Evolutionary conservation across 192 early-diverging fungal species (phyloP).

Genomic region (Rhizoclosmatium sp.): DNA sequence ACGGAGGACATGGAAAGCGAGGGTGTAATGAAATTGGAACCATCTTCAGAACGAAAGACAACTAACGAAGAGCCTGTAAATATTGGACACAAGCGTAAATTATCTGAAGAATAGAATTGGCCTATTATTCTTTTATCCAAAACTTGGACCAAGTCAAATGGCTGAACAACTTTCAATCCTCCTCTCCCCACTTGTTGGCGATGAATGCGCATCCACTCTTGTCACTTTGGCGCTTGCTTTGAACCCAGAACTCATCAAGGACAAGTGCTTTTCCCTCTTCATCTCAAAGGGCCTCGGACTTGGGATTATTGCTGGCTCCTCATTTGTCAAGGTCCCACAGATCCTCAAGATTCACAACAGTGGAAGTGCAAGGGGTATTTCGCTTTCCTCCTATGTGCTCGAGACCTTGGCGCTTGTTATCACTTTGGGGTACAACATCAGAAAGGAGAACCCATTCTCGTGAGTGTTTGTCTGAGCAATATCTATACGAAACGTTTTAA

Average conservation of each 20-base stretch:
- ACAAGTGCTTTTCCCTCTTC: slow-evolving; percentile 79
- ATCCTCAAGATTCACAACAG: slow-evolving; percentile 86
- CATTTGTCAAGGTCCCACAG: slow-evolving; percentile 94
- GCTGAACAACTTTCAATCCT: not conserved
- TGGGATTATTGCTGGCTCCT: slow-evolving; percentile 90
- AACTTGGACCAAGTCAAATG: too few species aligned
- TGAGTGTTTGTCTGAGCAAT: slow-evolving; percentile 39
- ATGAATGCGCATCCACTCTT: slow-evolving; percentile 77
- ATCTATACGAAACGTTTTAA: not conserved
- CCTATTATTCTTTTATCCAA: too few species aligned
- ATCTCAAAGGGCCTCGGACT: slow-evolving; percentile 92
- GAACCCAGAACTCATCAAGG: slow-evolving; percentile 72
- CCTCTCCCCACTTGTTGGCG: slow-evolving; percentile 76
- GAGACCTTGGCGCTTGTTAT: slow-evolving; percentile 85
- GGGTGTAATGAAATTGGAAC: too few species aligned
- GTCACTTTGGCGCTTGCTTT: slow-evolving; percentile 38
- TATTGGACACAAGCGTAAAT: too few species aligned
- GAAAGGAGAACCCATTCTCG: slow-evolving; percentile 84
- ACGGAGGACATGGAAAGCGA: too few species aligned
- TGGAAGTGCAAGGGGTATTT: slow-evolving; percentile 81
- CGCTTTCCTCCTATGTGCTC: slow-evolving; percentile 76
- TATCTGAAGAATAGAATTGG: too few species aligned
- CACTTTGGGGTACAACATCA: slow-evolving; percentile 83
- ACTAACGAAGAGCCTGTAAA: too few species aligned
- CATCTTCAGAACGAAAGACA: too few species aligned